Percentiles rank a stretch among this genome's conserved stretches.
Conservation (phyloP, 495 filamentous ascomycete species). For the Aspergillus nanangensis region DNA sequence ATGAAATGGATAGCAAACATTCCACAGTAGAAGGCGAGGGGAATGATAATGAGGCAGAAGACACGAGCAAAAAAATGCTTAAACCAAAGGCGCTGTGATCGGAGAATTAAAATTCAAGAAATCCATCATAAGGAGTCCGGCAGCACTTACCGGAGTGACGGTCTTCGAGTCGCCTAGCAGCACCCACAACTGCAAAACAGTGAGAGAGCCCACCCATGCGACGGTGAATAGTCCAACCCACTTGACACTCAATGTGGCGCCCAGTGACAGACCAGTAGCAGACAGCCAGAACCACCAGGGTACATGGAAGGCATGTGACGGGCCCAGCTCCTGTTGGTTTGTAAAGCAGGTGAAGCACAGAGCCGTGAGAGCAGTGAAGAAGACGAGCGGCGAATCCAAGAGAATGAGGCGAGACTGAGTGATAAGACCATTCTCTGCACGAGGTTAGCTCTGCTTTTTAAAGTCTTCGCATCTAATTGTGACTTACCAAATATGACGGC, state of each 20-base stretch:
- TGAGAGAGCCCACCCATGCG: slow-evolving; percentile 94
- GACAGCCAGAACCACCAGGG: slow-evolving; percentile 98
- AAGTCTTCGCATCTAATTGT: slow-evolving; percentile 1
- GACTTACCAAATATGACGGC: slow-evolving; percentile 82
- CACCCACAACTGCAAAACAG: slow-evolving; percentile 88
- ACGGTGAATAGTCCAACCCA: slow-evolving; percentile 99
- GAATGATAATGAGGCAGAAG: slow-evolving; percentile 91
- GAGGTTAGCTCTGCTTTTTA: slow-evolving; percentile 6
- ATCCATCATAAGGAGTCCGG: not conserved
- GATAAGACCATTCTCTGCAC: slow-evolving; percentile 82
- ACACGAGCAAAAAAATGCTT: slow-evolving; percentile 91
- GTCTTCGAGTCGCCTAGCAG: slow-evolving; percentile 82
- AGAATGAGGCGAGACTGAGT: slow-evolving; percentile 94
- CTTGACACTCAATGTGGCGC: slow-evolving; percentile 92
- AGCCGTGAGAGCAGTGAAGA: slow-evolving; percentile 89
- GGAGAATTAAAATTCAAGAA: slow-evolving; percentile 9
- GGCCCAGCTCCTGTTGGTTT: slow-evolving; percentile 94
- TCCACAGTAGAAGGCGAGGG: slow-evolving; percentile 82
- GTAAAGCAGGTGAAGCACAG: slow-evolving; percentile 89
- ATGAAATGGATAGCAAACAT: slow-evolving; percentile 97
- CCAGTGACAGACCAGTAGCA: slow-evolving; percentile 80
- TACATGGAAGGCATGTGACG: slow-evolving; percentile 74
- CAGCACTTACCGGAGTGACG: slow-evolving; percentile 61
- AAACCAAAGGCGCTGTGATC: slow-evolving; percentile 69
- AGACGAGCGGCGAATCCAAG: slow-evolving; percentile 90